Evolutionary conservation across 495 filamentous ascomycete species (phyloP), one percentile per base, ranked within the genome.

Genomic region (Podospora tetraspora): DNA sequence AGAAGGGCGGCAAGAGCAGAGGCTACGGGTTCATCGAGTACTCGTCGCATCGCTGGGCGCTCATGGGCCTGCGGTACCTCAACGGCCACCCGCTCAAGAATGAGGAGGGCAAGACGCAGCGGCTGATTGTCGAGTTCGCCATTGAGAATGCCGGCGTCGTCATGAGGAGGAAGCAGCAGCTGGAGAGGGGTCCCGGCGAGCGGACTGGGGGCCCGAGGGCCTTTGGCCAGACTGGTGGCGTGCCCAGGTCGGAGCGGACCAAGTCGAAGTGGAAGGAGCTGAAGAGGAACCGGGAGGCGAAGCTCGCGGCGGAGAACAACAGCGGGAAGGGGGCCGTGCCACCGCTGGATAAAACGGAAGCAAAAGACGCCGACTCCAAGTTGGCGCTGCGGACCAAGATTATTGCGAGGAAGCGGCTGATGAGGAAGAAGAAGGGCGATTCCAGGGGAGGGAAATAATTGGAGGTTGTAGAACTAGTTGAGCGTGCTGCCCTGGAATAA

Each of bases 21-120:
- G 96, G 95, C 24, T 99, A 99, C 76, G 95, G 96, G 12, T 99
- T 99, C 79, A 91, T 99, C 67, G 95, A 99, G 78, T 99, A 97
- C 80, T 91, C 87, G 68, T 94, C 91, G 32, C 95, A 99, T 72
- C 90, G 95, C 30, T 92, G 90, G 82, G 96, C 96, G 29, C 81
- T 99, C 27, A 98, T 98, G 95, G 95, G 94, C 22, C 81, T 99
- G 67, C 82, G 95, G 32, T 97, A 91, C 89, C 80, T 99, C 37
- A 99, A 99, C 74, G 92, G 93, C 0, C 91, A 94, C 72, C 84
- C 88, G n/a, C 59, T 86, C 19, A 81, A 84, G 68, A 81, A 77
- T 59, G 72, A 79, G 27, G 70, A 68, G 3, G 84, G 83, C 59
- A 84, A 84, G 75, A 83, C 80, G 64, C 79, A 81, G 62, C 83